Evolutionary conservation across 1,139 yeast genomes (phyloP), one percentile per base, ranked within the genome.

Genomic region (Neolecta irregularis): DNA sequence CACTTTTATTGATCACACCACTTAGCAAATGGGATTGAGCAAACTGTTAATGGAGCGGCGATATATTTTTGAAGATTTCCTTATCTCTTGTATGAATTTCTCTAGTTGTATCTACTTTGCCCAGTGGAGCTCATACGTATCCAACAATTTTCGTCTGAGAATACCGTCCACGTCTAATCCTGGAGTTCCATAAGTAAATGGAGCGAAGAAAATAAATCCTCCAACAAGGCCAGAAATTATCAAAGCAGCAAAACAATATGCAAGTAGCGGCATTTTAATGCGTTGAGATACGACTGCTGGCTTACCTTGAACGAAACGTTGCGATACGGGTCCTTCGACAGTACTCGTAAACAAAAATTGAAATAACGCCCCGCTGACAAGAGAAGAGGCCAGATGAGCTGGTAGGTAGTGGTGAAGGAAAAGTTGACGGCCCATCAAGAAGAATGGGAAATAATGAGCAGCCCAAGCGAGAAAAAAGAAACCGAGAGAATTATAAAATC

Each of bases 381-480:
- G 57, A 0, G 93, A 85, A 6, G 93, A 93, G 44, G 81, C 67
- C 52, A 88, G 62, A 55, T 91, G 98, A 0, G 98, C 98, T 25
- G 99, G 98, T 48, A 88, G 62, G 55, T 88, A 88, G 57, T 88
- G 98, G 55, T 88, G 98, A 55, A 83, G 65, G 61, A 85, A 83
- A 55, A 79, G 77, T 60, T 85, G 95, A 61, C 96, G 77, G 42
- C 71, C 69, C 96, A 83, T 83, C 51, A 83, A 64, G 60, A 69
- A 85, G 65, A 85, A 83, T 44, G 94, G 94, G 54, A 80, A 70
- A 55, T 79, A 83, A 57, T 83, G 96, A 25, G 83, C 69, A 26
- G 72, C 64, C 88, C 94, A 88, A 9, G 92, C 95, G 43, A 74
- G 53, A 52, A 80, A 76, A 50, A 88, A 71, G 62, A 81, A 91